phyloP scores from a whole-genome alignment of 129 eudicot genomes.

The Kitagawia praeruptora region DNA sequence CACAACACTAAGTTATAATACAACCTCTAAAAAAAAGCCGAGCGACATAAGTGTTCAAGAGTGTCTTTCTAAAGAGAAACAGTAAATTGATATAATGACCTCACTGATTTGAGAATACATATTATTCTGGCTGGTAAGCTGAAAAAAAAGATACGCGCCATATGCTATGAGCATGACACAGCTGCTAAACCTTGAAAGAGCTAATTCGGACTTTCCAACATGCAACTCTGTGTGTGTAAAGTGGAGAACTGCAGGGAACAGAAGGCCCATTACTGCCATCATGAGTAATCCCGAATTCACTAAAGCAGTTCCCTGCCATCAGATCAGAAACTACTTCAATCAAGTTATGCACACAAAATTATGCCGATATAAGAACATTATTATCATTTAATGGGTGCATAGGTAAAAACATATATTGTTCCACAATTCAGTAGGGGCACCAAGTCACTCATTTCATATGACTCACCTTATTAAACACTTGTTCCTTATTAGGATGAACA shows the following conservation, averaged over 20 bases:
- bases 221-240: conserved; percentile 67
- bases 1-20: neutral
- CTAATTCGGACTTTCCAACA: conserved; percentile 54
- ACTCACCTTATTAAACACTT: conserved; percentile 67
- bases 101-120: conserved; percentile 29
- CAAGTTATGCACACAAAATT: neutral
- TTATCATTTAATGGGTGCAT: neutral
- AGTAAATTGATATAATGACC: neutral
- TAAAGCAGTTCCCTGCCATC: conserved; percentile 53
- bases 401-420: neutral
- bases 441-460: neutral
- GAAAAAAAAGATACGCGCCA: conserved; percentile 57
- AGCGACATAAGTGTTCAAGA: neutral
- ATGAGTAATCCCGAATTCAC: conserved; percentile 73
- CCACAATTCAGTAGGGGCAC: neutral
- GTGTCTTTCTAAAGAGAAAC: neutral
- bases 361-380: neutral
- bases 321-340: neutral
- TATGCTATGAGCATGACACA: conserved; percentile 80
- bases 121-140: conserved; percentile 49
- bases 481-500: conserved; percentile 50
- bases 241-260: conserved; percentile 75
- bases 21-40: neutral
- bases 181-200: conserved; percentile 89
- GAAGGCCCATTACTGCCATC: conserved; percentile 77